Evolutionary conservation across 2,329 filamentous ascomycete species (phyloP), one percentile per base, ranked within the genome.

Genomic region (Scopulariopsis brevicaulis): DNA sequence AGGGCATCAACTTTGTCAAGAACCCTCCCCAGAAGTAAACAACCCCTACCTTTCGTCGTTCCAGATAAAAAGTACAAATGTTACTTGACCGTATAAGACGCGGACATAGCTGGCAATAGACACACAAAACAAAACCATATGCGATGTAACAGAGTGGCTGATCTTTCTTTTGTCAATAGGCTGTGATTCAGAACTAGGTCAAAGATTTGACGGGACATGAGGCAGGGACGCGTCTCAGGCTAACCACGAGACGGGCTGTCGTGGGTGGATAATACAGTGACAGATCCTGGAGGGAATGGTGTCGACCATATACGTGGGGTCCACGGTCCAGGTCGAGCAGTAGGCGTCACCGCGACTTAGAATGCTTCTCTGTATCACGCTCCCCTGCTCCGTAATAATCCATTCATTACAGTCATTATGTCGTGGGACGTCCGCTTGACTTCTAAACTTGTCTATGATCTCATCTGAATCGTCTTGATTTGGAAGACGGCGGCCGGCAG

Each of bases 401-500:
- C 46, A 50, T 50, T 50, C 46, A 50, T 50, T 50, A 50, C 46
- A 50, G 20, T 50, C 46, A 50, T 50, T 50, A 50, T 22, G 22
- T 50, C 46, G 46, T 50, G 46, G 46, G 20, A 24, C 20, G 46
- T 32, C 24, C 25, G 24, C 12, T 6, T 18, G 18, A 4, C 14
- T n/a, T 14, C 18, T 8, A 46, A 53, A 18, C 24, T 43, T 6
- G 28, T 32, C 48, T 76, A 87, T 67, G 81, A 73, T 73, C 90
- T 90, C 35, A 80, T 72, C 28, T 84, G 80, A 56, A 87, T 76
- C 46, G 89, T 94, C 75, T 95, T 95, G 70, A 99, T 96, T 74
- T 99, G 94, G 70, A 99, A 99, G 1, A 92, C 90, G 40, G 93
- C 94, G 6, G 82, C 82, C 0, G 94, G 94, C 58, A 99, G 77